Evolutionary conservation across 1,139 yeast genomes (phyloP).

Genomic region (Pichia norvegensis): DNA sequence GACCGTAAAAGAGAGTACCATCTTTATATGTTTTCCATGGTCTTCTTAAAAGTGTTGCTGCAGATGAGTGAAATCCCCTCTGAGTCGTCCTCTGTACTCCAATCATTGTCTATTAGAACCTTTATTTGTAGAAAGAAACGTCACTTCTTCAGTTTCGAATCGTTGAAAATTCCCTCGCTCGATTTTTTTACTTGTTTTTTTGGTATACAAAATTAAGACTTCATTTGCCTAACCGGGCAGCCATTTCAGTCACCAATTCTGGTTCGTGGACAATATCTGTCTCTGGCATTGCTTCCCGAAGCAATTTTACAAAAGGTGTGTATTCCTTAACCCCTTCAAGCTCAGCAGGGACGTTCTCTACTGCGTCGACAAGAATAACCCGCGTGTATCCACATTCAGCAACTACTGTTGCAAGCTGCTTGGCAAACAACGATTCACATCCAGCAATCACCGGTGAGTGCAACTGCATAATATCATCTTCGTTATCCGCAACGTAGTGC

Average conservation of each 20-base stretch:
- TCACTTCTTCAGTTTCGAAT: no score
- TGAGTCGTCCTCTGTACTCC: background rate
- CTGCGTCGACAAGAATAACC: conserved; percentile 29
- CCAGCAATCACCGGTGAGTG: conserved; percentile 79
- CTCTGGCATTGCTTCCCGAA: background rate
- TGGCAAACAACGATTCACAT: conserved; percentile 43
- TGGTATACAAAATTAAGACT: no score
- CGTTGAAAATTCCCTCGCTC: background rate
- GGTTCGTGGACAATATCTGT: background rate
- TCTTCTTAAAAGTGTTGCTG: conserved; percentile 49
- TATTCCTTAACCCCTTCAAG: background rate
- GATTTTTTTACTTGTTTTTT: background rate
- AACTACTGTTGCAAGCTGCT: conserved; percentile 36
- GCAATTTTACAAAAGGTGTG: background rate
- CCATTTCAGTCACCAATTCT: background rate
- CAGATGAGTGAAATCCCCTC: conserved; percentile 26
- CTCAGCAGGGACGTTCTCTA: background rate
- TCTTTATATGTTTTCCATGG: conserved; percentile 88
- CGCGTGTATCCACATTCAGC: conserved; percentile 30
- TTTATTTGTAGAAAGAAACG: no score
- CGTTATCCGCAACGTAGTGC: conserved; percentile 3
- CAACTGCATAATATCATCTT: conserved; percentile 50
- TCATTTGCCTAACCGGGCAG: background rate
- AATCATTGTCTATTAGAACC: background rate
- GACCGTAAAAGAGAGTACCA: conserved; percentile 79